Percentiles rank a stretch among this genome's conserved stretches.
phyloP scores from a whole-genome alignment of 345 rosid species.

The Pugionium cornutum region DNA sequence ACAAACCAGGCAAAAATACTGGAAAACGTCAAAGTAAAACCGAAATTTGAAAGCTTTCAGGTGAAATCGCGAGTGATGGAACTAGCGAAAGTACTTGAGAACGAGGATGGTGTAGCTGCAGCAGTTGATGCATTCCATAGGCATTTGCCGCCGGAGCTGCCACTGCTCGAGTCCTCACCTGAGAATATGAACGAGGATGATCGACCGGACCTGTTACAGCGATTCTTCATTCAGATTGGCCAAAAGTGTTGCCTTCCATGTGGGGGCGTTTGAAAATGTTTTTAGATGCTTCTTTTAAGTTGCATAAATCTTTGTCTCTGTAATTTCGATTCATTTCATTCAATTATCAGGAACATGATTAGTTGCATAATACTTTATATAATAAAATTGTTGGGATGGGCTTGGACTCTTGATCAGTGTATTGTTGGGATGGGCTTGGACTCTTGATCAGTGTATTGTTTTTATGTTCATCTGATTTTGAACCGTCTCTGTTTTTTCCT shows the following conservation, averaged over 20 bases:
- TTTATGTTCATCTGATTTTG: no score
- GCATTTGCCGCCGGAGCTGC: slow-evolving; percentile 53
- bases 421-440: no score
- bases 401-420: not conserved
- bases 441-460: no score
- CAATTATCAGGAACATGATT: slow-evolving; percentile 18
- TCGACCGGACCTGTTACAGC: slow-evolving; percentile 50
- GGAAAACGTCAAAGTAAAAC: not conserved
- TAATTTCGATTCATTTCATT: slow-evolving; percentile 49
- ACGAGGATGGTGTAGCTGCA: slow-evolving; percentile 95
- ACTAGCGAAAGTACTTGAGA: slow-evolving; percentile 83
- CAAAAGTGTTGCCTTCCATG: slow-evolving; percentile 61
- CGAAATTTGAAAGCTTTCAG: slow-evolving; percentile 43
- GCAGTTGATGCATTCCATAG: slow-evolving; percentile 91
- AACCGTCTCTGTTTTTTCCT: no score
- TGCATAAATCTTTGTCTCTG: slow-evolving; percentile 6
- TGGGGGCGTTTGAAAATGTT: slow-evolving; percentile 29
- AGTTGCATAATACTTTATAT: not conserved
- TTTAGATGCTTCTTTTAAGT: slow-evolving; percentile 6
- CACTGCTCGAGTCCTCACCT: not conserved
- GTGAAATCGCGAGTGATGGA: slow-evolving; percentile 64
- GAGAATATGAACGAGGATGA: slow-evolving; percentile 45
- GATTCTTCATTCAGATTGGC: slow-evolving; percentile 63
- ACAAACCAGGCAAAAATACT: not conserved
- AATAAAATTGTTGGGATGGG: not conserved